Percentiles rank a stretch among this genome's conserved stretches.
Conservation (phyloP, 768 basidiomycete genomes). For the Hemileccinum rubropunctum region DNA sequence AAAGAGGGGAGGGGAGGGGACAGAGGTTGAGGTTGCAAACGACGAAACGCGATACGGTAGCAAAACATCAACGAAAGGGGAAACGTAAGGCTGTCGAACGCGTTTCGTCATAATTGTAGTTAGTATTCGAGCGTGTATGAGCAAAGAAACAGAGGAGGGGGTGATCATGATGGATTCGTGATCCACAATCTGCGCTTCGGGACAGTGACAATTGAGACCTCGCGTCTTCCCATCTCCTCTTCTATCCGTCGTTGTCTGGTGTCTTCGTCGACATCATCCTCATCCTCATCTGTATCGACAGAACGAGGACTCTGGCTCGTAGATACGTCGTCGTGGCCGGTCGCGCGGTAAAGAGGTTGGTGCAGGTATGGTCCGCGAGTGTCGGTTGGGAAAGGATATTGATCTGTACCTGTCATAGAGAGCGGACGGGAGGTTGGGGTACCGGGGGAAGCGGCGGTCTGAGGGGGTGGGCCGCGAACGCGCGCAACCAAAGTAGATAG, state of each 20-base stretch:
- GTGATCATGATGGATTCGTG: slow-evolving; percentile 55
- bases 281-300: slow-evolving; percentile 55
- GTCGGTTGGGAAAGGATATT: slow-evolving; percentile 45
- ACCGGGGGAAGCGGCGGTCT: slow-evolving; percentile 32
- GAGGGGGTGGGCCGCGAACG: slow-evolving; percentile 36
- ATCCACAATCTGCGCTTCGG: slow-evolving; percentile 76
- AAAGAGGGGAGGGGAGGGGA: neutral
- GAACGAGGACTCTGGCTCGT: slow-evolving; percentile 42
- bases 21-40: slow-evolving; percentile 7
- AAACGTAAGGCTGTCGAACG: slow-evolving; percentile 5
- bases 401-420: slow-evolving; percentile 39
- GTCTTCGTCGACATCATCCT: slow-evolving; percentile 75
- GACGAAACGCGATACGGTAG: slow-evolving; percentile 12
- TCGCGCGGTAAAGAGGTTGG: slow-evolving; percentile 57
- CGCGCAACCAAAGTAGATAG: slow-evolving; percentile 49
- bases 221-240: slow-evolving; percentile 76
- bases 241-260: slow-evolving; percentile 72
- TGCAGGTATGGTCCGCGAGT: slow-evolving; percentile 62
- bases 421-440: slow-evolving; percentile 39
- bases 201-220: slow-evolving; percentile 77
- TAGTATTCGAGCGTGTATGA: slow-evolving; percentile 21
- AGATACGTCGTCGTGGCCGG: slow-evolving; percentile 43
- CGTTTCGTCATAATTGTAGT: slow-evolving; percentile 14
- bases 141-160: slow-evolving; percentile 1
- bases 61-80: slow-evolving; percentile 11